phyloP scores from a whole-genome alignment of 2,329 filamentous ascomycete species.

The Graphilbum ipis-grandicollis region DNA sequence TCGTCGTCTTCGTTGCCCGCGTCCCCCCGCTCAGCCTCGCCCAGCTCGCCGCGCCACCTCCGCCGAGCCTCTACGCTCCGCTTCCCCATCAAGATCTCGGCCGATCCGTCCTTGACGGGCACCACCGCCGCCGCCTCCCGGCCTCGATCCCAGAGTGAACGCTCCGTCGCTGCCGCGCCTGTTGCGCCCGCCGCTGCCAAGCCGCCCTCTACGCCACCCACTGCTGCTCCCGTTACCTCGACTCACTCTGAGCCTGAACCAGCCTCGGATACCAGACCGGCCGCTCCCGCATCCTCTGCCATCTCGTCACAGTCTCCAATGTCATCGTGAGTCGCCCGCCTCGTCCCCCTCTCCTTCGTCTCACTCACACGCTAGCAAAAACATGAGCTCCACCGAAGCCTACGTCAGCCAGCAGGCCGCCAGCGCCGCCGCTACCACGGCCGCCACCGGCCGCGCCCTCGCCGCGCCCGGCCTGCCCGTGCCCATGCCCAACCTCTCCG shows the following conservation, averaged over 20 bases:
- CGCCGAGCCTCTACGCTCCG: slow-evolving; percentile 9
- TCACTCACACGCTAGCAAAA: background rate
- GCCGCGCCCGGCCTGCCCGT: slow-evolving; percentile 10
- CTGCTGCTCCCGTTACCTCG: too few relatives aligned
- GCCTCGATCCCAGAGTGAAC: slow-evolving; percentile 8
- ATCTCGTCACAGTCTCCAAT: too few relatives aligned
- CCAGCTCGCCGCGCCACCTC: slow-evolving; percentile 4
- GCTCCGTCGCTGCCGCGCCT: slow-evolving; percentile 3
- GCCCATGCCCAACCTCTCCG: slow-evolving; percentile 18
- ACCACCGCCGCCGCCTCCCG: slow-evolving; percentile 1
- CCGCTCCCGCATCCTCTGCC: too few relatives aligned
- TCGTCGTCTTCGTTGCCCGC: too few relatives aligned
- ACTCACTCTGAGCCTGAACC: too few relatives aligned
- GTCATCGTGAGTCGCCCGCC: slow-evolving; percentile 7
- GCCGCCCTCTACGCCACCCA: background rate
- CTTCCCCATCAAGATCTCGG: slow-evolving; percentile 8
- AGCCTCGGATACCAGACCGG: too few relatives aligned
- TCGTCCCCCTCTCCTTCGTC: background rate
- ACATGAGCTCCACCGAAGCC: slow-evolving; percentile 5
- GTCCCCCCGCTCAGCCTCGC: too few relatives aligned
- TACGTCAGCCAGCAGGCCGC: slow-evolving; percentile 6
- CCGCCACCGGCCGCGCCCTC: slow-evolving; percentile 3
- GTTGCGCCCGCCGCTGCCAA: slow-evolving; percentile 1
- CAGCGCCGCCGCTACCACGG: slow-evolving; percentile 5
- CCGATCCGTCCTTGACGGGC: slow-evolving; percentile 3